phyloP scores from a whole-genome alignment of 2,329 filamentous ascomycete genomes.

The Fusarium sp. region DNA sequence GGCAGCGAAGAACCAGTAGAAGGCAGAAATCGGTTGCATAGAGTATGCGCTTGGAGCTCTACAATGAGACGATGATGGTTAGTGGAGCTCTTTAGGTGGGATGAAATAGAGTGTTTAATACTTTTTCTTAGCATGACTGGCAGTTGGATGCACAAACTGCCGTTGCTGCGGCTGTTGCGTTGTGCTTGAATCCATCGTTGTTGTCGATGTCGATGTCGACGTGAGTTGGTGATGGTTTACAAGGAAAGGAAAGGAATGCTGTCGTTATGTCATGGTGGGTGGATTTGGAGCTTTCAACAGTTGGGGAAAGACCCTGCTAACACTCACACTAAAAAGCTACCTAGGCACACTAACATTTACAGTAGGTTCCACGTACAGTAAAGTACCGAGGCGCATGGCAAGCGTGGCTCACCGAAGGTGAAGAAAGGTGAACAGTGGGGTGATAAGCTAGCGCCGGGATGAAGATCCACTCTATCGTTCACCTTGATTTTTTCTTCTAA shows the following conservation, averaged over 20 bases:
- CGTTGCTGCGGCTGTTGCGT: constrained; percentile 42
- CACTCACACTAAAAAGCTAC: neutral
- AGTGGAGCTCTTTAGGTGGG: constrained; percentile 5
- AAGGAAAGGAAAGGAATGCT: constrained; percentile 39
- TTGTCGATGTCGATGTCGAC: constrained; percentile 29
- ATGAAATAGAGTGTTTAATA: constrained; percentile 36
- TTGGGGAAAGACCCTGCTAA: constrained; percentile 36
- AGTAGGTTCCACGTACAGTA: neutral
- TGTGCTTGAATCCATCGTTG: constrained; percentile 55
- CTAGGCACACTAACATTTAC: constrained; percentile 12
- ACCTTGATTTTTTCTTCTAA: constrained; percentile 49
- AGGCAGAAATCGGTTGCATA: constrained; percentile 78
- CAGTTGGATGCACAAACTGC: constrained; percentile 61
- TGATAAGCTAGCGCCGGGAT: constrained; percentile 24
- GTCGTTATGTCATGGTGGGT: constrained; percentile 43
- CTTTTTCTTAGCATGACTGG: constrained; percentile 65
- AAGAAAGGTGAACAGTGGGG: constrained; percentile 15
- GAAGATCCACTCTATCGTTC: constrained; percentile 40
- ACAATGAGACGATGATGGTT: constrained; percentile 8
- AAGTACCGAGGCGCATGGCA: constrained; percentile 1
- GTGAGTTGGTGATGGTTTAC: constrained; percentile 29
- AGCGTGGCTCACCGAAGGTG: constrained; percentile 29
- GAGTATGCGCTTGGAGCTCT: constrained; percentile 65
- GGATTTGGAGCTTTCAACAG: constrained; percentile 43
- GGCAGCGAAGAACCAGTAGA: constrained; percentile 81